Evolutionary conservation across 805 yeast species (phyloP), one percentile per base, ranked within the genome.

Genomic region (Candida rishiriensis): DNA sequence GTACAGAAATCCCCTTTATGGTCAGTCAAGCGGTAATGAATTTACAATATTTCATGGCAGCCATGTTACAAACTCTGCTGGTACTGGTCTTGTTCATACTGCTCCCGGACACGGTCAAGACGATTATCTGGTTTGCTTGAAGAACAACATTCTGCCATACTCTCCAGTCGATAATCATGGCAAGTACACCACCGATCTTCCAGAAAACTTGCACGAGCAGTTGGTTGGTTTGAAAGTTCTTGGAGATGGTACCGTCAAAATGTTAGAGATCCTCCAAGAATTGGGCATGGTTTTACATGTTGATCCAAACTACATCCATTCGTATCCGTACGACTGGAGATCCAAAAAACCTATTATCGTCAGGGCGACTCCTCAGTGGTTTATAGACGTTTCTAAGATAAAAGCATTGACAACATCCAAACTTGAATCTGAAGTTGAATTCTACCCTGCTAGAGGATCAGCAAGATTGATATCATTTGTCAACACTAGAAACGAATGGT

Each of bases 51-150:
- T 91, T 3, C 82, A 79, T 45, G 97, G 93, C 5, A 78, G 75
- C 42, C 96, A 90, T 63, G 98, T 95, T 11, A 79, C 88, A 0
- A 76, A 77, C 45, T 53, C 75, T 1, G 80, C 93, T 0, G 99
- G 99, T 63, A 88, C 99, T 0, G 99, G 99, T 2, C 67, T 93
- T 12, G 99, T 93, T 1, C 99, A 93, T 60, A 85, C 88, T 16
- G 98, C 99, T 0, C 98, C 99, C 1, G 98, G 97, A 0, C 99
- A 93, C 61, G 99, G 99, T 56, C 78, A 81, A 55, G 99, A 93
- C 53, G 99, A 93, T 68, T 90, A 87, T 59, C 56, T 83, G 8
- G 72, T 84, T 31, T 91, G 96, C 30, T 62, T 75, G 45, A 63
- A 69, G 17, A 65, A 83, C 49, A 71, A 71, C 0, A 70, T 93